Base-by-base conservation (phyloP, 345 rosid species). In the Lagerstroemia speciosa region DNA sequence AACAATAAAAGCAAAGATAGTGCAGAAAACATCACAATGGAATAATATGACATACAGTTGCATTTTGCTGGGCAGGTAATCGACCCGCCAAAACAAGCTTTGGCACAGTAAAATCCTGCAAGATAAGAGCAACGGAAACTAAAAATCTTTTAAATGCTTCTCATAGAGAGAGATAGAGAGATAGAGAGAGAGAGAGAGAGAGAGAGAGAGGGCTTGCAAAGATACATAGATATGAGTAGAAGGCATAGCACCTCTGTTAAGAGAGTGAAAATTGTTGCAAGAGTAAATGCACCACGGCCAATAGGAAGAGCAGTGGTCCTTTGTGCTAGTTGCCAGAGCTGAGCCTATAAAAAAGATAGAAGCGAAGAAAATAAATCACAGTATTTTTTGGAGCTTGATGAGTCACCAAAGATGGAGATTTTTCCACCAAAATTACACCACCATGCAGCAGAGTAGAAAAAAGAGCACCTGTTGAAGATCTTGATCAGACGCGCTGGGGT, bases 1-100 rank as follows among this genome's bases (percentile, higher is more conserved):
- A 12, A 16, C 22, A 37, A 64, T n/a, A 26, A 37, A n/a, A n/a
- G n/a, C 27, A 20, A 37, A 34, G n/a, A n/a, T n/a, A n/a, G n/a
- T n/a, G 15, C 38, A 40, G 66, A 10, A 65, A 4, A 11, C 8
- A 38, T 37, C 40, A 12, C 50, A 37, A 24, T 32, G 52, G 6
- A 7, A n/a, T n/a, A 38, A 65, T 40, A 48, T 34, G 65, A 86
- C 97, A 26, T 89, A 94, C 99, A 64, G 93, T 91, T 74, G 99
- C 99, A 85, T 93, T 91, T 79, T 91, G 99, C 77, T 91, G 99
- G 70, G 99, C 88, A 71, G 96, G 99, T 82, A 91, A 82, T 69
- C 93, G 97, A 80, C 99, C 99, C 41, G 95, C 94, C 79, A 94
- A 83, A 72, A 89, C 95, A 87, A 94, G 96, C 89, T 89, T 91